Evolutionary conservation across 768 basidiomycete genomes (phyloP).

Genomic region (Trametes cinnabarina): DNA sequence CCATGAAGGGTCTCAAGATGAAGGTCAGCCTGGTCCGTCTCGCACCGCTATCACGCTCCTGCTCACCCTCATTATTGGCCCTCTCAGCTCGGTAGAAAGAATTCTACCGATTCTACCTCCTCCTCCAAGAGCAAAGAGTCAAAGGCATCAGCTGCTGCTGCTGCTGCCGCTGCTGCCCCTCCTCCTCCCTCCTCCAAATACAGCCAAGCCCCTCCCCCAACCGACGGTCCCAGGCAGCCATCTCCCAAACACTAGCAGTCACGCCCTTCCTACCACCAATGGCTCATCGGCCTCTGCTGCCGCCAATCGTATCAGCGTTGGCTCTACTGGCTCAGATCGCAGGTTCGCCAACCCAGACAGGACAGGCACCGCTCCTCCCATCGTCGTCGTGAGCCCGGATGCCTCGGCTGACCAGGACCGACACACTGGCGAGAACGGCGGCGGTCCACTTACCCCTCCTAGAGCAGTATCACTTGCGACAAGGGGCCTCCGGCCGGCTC

Average conservation of each 20-base stretch:
- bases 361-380: constrained; percentile 65
- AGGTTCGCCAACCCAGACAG: constrained; percentile 48
- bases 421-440: constrained; percentile 34
- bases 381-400: constrained; percentile 84
- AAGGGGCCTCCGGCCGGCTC: constrained; percentile 68
- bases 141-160: constrained; percentile 42
- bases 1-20: constrained; percentile 86
- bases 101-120: constrained; percentile 53
- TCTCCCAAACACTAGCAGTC: constrained; percentile 38
- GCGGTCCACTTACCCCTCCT: constrained; percentile 59
- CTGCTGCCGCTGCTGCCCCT: constrained; percentile 40
- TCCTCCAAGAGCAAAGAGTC: constrained; percentile 69
- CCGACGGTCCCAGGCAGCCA: constrained; percentile 33
- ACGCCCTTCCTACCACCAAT: constrained; percentile 41
- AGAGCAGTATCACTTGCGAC: constrained; percentile 55
- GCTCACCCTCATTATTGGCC: constrained; percentile 17
- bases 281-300: constrained; percentile 35
- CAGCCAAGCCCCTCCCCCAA: constrained; percentile 61
- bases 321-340: constrained; percentile 52
- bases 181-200: constrained; percentile 65
- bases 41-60: constrained; percentile 17
- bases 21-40: constrained; percentile 45
- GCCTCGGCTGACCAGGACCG: constrained; percentile 47
- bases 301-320: constrained; percentile 43
- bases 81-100: constrained; percentile 63